These are phyloP conservation scores for Crepidotus variabilis DNA, from an alignment of 768 basidiomycete species.

Conservation along the genomic window DNA sequence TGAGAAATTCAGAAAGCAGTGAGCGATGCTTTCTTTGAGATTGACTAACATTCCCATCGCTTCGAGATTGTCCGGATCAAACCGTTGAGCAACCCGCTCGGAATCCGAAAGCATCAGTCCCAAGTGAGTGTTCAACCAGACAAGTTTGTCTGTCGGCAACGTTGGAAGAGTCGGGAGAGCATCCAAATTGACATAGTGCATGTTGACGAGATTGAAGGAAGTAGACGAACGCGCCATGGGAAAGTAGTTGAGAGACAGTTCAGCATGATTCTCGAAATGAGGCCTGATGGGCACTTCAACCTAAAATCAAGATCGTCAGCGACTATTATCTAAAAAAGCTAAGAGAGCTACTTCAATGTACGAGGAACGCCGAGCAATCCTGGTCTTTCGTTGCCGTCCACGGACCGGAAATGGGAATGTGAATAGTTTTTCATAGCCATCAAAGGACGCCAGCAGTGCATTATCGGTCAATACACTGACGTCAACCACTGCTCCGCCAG, in stretches of 20 bases:
- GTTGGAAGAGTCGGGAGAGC: conserved; percentile 10
- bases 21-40: conserved; percentile 19
- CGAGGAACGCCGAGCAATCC: conserved; percentile 51
- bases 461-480: conserved; percentile 26
- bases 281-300: conserved; percentile 22
- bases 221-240: conserved; percentile 15
- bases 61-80: background rate
- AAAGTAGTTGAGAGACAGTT: conserved; percentile 24
- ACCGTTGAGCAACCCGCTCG: conserved; percentile 11
- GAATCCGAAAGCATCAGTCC: conserved; percentile 15
- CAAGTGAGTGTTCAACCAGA: conserved; percentile 23
- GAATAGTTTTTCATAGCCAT: conserved; percentile 21
- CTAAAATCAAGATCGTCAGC: conserved; percentile 8
- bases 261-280: conserved; percentile 10
- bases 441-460: conserved; percentile 26
- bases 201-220: conserved; percentile 17
- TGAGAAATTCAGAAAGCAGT: conserved; percentile 14
- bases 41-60: conserved; percentile 14
- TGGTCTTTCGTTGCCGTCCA: conserved; percentile 29
- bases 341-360: conserved; percentile 37
- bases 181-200: conserved; percentile 18
- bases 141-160: conserved; percentile 2
- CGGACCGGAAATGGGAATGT: conserved; percentile 43
- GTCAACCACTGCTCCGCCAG: conserved; percentile 18
- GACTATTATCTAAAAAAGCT: background rate